Percentiles rank a stretch among this genome's conserved stretches.
phyloP scores from a whole-genome alignment of 2,329 filamentous ascomycete species.

The Didymella glomerata region DNA sequence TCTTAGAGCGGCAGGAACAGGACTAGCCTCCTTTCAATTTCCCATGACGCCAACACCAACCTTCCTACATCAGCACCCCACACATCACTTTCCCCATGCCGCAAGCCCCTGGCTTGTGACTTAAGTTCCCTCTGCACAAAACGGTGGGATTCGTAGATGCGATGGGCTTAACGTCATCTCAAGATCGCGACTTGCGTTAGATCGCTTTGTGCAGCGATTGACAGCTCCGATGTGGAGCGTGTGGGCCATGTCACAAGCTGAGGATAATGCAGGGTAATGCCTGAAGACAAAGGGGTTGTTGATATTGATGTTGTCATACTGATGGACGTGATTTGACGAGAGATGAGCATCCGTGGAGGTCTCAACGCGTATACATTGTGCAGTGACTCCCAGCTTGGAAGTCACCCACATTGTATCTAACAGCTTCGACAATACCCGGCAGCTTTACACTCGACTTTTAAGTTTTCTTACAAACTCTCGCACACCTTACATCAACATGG shows the following conservation, averaged over 20 bases:
- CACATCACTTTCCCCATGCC: neutral
- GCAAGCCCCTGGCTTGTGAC: neutral
- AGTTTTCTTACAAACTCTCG: too few species aligned
- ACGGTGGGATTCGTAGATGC: neutral
- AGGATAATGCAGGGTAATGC: neutral
- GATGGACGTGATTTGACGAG: neutral
- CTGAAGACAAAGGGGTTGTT: neutral
- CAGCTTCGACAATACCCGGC: neutral
- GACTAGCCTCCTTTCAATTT: constrained; percentile 14
- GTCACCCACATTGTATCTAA: neutral
- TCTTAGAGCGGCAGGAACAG: neutral
- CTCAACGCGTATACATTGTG: neutral
- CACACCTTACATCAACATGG: constrained; percentile 20
- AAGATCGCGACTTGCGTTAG: constrained; percentile 3
- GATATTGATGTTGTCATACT: constrained; percentile 1
- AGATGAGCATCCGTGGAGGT: neutral
- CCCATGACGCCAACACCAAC: constrained; percentile 13
- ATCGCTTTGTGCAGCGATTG: constrained; percentile 1
- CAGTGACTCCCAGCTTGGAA: neutral
- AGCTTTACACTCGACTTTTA: neutral
- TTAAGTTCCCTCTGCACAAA: neutral
- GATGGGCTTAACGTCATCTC: constrained; percentile 1
- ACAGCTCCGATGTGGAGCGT: neutral
- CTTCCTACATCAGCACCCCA: constrained; percentile 4
- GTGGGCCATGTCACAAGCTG: neutral